Evolutionary conservation across 75 land plant genomes (phyloP), one percentile per base, ranked within the genome.

Genomic region (Adiantum capillusveneris): DNA sequence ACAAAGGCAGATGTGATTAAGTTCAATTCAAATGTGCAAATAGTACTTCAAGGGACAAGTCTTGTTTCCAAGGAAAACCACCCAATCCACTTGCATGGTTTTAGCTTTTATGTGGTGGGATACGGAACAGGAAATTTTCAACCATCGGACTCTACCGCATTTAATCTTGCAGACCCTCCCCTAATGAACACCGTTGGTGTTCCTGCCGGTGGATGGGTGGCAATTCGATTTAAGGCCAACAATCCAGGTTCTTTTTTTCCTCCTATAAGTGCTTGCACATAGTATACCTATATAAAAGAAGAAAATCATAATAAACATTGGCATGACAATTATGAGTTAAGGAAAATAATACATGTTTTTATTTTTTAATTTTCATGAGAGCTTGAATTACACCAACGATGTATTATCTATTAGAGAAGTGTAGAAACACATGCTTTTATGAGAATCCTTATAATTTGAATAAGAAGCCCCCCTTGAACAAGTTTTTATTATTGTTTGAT

Each of bases 171-270:
- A 1, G 76, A 85, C 62, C 88, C 88, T 2, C 82, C 75, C 25
- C 19, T 56, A 5, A 58, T 72, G 36, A 85, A 85, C 60, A 85
- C 88, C 2, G 63, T 70, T 24, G 82, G 66, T 6, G 82, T 85
- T 45, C 82, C 80, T 0, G 75, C 48, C 1, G 57, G 64, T 31
- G 86, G 88, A 39, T 85, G 88, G 88, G 68, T 73, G 12, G 85
- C 76, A 14, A 72, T 85, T 41, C 53, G 85, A 44, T 82, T 83
- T 53, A 51, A 56, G 14, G 82, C 88, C 0, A 70, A 82, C 60
- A 85, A 85, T 59, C 86, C 82, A 59, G 85, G 85, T 73, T 37
- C n/a, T n/a, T n/a, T n/a, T n/a, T n/a, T n/a, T n/a, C n/a, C n/a
- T n/a, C n/a, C n/a, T n/a, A n/a, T n/a, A n/a, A n/a, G n/a, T n/a